These are phyloP conservation scores for Podila minutissima DNA, from an alignment of 192 early-diverging fungal genomes.

Conservation along the genomic window DNA sequence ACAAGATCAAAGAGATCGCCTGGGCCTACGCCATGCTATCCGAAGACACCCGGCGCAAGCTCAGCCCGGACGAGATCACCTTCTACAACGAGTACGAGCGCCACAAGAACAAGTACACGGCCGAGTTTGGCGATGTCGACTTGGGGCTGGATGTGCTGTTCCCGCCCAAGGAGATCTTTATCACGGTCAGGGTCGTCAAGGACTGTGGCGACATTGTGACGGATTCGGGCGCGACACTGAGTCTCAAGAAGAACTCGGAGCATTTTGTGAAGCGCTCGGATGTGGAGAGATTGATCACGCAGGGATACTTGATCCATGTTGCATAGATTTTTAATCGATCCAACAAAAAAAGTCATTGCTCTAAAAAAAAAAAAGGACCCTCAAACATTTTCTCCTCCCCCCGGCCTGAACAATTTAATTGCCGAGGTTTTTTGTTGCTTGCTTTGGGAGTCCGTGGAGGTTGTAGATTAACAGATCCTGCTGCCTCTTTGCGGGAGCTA, in stretches of 20 bases:
- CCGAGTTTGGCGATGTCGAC: slow-evolving; percentile 73
- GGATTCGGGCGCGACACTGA: slow-evolving; percentile 79
- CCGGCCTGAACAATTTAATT: too few relatives aligned
- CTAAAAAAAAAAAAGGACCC: neutral
- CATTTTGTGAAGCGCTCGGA: slow-evolving; percentile 88
- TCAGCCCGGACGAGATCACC: slow-evolving; percentile 64
- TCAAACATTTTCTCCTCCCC: neutral
- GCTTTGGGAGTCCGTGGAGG: neutral
- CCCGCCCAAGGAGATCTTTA: slow-evolving; percentile 92
- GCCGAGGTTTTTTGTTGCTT: too few relatives aligned
- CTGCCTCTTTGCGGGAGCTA: neutral
- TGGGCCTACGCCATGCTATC: slow-evolving; percentile 59
- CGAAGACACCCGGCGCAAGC: slow-evolving; percentile 14
- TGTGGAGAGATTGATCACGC: slow-evolving; percentile 87
- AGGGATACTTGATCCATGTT: slow-evolving; percentile 86
- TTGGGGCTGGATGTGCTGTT: slow-evolving; percentile 75
- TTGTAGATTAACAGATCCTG: too few relatives aligned
- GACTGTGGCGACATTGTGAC: slow-evolving; percentile 93
- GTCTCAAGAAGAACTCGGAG: slow-evolving; percentile 82
- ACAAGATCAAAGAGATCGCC: slow-evolving; percentile 70
- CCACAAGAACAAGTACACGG: slow-evolving; percentile 74
- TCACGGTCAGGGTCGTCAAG: slow-evolving; percentile 88
- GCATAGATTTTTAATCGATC: slow-evolving; percentile 15
- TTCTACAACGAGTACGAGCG: slow-evolving; percentile 74
- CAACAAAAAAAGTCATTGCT: neutral